These are phyloP conservation scores for Ophiostoma quercus DNA, from an alignment of 2,329 filamentous ascomycete genomes.

Conservation along the genomic window DNA sequence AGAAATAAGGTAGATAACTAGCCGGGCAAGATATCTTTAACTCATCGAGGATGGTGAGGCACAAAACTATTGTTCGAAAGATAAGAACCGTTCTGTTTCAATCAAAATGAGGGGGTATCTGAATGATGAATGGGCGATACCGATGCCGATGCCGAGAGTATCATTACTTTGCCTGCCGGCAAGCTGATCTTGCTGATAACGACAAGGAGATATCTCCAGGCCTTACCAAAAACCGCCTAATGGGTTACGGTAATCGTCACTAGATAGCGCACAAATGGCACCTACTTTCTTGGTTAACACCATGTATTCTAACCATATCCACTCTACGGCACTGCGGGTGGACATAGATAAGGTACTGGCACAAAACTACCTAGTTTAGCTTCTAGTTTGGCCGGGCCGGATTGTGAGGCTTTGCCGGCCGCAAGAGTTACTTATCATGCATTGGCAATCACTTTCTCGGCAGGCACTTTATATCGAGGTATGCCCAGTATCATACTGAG, in stretches of 20 bases:
- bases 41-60: neutral
- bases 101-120: neutral
- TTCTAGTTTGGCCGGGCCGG: neutral
- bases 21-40: neutral
- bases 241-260: neutral
- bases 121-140: neutral
- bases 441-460: neutral
- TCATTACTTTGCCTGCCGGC: neutral
- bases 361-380: too few relatives aligned
- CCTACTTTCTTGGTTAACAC: neutral
- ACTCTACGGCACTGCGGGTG: neutral
- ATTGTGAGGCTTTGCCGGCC: neutral
- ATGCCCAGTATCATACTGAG: neutral
- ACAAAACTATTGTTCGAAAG: neutral
- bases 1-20: neutral
- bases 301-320: neutral
- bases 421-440: neutral
- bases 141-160: neutral
- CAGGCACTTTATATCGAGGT: conserved; percentile 11
- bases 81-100: neutral
- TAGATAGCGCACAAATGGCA: neutral
- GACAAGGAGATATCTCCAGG: neutral
- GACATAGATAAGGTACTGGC: neutral
- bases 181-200: neutral
- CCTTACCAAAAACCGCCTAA: neutral